phyloP scores from a whole-genome alignment of 140 eudicot genomes.

The Flaveria floridana region DNA sequence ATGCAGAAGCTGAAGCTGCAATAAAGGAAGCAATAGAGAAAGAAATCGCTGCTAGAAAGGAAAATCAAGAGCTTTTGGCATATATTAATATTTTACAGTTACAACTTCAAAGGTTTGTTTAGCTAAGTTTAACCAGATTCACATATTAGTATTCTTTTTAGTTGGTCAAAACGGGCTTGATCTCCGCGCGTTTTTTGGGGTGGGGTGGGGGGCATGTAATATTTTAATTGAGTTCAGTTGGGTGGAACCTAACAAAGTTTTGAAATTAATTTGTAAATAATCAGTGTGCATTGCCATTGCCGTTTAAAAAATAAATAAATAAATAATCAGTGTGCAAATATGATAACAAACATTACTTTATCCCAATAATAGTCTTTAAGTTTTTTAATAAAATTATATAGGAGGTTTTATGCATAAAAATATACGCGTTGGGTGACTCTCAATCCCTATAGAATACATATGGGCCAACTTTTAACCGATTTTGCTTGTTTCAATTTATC shows the following conservation, averaged over 20 bases:
- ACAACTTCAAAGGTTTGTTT: conserved; percentile 66
- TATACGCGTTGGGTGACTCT: background rate
- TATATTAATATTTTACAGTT: conserved; percentile 68
- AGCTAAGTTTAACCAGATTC: conserved; percentile 8
- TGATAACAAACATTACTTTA: background rate
- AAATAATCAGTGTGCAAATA: background rate
- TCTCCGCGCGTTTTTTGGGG: background rate
- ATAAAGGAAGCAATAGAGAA: conserved; percentile 70
- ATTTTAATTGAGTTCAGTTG: background rate
- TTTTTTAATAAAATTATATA: background rate
- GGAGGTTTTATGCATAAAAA: background rate
- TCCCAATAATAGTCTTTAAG: background rate
- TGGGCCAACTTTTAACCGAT: background rate
- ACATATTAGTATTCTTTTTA: background rate
- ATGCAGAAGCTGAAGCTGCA: conserved; percentile 72
- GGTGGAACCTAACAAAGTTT: background rate
- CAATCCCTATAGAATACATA: background rate
- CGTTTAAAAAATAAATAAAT: too few species aligned
- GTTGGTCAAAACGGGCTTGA: background rate
- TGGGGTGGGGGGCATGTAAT: background rate
- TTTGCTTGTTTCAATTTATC: background rate
- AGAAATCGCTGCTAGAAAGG: conserved; percentile 64
- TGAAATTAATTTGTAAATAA: background rate
- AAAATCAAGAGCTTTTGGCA: conserved; percentile 85
- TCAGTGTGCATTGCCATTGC: background rate